These are phyloP conservation scores for Haberlea rhodopensis DNA, from an alignment of 257 asterid species.

Conservation along the genomic window DNA sequence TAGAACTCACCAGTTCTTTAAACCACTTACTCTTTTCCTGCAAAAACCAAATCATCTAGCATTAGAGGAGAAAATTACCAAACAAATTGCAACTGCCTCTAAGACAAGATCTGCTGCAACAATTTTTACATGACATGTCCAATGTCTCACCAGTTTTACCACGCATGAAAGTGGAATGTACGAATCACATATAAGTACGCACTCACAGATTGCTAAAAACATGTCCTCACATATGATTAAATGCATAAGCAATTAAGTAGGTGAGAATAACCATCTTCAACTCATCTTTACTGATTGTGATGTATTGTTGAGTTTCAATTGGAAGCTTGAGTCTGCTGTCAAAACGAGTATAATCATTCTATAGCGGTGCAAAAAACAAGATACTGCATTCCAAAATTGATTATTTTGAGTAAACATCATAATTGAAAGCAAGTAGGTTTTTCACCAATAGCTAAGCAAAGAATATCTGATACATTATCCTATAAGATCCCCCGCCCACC, in stretches of 20 bases:
- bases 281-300: background rate
- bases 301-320: background rate
- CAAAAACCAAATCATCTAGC: conserved; percentile 34
- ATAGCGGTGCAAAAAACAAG: no score
- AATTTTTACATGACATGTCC: background rate
- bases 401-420: no score
- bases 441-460: no score
- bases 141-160: conserved; percentile 10
- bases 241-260: background rate
- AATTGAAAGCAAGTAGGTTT: no score
- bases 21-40: conserved; percentile 71
- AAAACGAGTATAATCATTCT: no score
- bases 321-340: background rate
- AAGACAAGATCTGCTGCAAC: background rate
- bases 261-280: background rate
- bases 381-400: no score
- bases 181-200: background rate
- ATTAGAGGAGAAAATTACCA: conserved; percentile 24
- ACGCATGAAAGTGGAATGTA: background rate
- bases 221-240: background rate
- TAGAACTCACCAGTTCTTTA: conserved; percentile 49
- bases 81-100: conserved; percentile 7
- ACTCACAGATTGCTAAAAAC: conserved; percentile 2
- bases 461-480: no score
- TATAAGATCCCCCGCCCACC: no score